phyloP scores from a whole-genome alignment of 768 basidiomycete genomes.

The Xerocomellus chrysenteron region DNA sequence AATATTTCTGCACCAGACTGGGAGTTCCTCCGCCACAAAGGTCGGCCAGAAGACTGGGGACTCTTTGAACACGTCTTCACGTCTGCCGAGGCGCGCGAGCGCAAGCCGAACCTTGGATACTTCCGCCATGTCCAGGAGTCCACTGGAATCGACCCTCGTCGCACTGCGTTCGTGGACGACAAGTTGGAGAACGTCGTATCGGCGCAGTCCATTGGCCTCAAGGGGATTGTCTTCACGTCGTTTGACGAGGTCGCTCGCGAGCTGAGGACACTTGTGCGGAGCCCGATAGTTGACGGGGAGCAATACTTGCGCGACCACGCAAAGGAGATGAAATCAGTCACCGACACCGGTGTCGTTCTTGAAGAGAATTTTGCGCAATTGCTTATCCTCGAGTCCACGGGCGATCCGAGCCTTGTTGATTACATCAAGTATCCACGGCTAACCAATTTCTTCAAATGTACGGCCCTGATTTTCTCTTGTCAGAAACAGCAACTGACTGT shows the following conservation, averaged over 20 bases:
- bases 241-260: conserved; percentile 13
- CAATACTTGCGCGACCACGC: conserved; percentile 13
- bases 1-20: conserved; percentile 23
- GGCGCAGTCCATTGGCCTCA: conserved; percentile 19
- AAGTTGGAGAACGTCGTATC: conserved; percentile 23
- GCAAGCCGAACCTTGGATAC: conserved; percentile 22
- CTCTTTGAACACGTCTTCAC: conserved; percentile 23
- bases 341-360: conserved; percentile 7
- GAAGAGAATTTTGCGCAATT: conserved; percentile 23
- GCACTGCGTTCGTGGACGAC: conserved; percentile 25
- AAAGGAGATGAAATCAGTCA: conserved; percentile 18
- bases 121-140: conserved; percentile 16
- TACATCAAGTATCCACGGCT: conserved; percentile 18
- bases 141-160: conserved; percentile 16
- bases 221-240: conserved; percentile 21
- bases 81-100: conserved; percentile 14
- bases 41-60: conserved; percentile 13
- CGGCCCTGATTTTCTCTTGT: background rate
- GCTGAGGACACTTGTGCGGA: conserved; percentile 14
- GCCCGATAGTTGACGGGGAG: conserved; percentile 15
- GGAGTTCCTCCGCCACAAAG: conserved; percentile 18
- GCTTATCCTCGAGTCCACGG: conserved; percentile 20
- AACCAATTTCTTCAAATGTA: conserved; percentile 24
- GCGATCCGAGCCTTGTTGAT: conserved; percentile 17
- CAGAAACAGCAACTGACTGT: background rate